These are phyloP conservation scores for Fusarium protoensiforme DNA, from an alignment of 2,329 filamentous ascomycete genomes.

Conservation along the genomic window DNA sequence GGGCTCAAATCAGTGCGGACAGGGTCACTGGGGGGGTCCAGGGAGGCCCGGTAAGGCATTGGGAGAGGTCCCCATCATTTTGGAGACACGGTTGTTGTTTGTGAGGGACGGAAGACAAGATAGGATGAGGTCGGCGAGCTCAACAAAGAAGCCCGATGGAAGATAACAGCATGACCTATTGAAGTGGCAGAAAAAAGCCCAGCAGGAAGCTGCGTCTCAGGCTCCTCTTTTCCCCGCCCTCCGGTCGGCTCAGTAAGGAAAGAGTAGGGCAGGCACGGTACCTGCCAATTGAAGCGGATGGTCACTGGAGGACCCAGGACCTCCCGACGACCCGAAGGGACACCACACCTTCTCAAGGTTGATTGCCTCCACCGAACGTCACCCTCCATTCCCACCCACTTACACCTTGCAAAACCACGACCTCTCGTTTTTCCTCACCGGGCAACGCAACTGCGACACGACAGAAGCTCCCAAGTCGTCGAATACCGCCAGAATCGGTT, in stretches of 20 bases:
- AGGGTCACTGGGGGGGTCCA: background rate
- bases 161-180: background rate
- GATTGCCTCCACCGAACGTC: constrained; percentile 33
- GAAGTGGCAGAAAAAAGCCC: background rate
- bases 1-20: constrained; percentile 30
- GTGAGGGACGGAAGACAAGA: background rate
- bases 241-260: constrained; percentile 20
- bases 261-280: constrained; percentile 9
- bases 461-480: constrained; percentile 1
- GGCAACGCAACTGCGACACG: background rate
- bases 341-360: constrained; percentile 13
- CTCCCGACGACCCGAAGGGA: constrained; percentile 41
- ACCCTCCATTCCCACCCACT: constrained; percentile 18
- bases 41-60: background rate
- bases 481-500: constrained; percentile 13
- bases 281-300: background rate
- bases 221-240: constrained; percentile 25
- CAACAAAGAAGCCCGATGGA: background rate
- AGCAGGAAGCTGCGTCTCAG: background rate
- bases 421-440: background rate
- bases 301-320: background rate
- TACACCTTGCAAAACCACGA: constrained; percentile 3
- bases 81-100: background rate
- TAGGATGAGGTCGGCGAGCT: background rate
- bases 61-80: background rate